Conservation (phyloP, 306 rosid genomes). For the Fagus crenata region DNA sequence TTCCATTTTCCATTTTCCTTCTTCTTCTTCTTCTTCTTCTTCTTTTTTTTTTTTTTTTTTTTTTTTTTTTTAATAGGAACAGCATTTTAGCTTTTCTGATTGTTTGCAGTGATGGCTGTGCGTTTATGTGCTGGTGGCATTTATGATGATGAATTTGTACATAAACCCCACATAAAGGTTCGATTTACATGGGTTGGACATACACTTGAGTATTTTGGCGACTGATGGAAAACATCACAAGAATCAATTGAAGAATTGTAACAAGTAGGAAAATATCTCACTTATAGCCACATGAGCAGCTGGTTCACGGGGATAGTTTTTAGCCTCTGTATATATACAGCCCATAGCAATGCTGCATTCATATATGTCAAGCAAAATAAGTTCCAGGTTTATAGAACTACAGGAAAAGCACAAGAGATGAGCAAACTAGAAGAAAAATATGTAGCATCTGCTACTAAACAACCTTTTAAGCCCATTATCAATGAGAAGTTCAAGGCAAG, state of each 20-base stretch:
- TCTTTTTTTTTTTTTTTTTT: conserved; percentile 13
- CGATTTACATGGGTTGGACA: conserved; percentile 19
- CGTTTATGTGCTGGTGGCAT: conserved; percentile 21
- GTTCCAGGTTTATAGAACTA: conserved; percentile 12
- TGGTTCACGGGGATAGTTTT: conserved; percentile 98
- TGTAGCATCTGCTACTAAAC: conserved; percentile 27
- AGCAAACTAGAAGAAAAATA: conserved; percentile 21
- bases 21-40: not conserved
- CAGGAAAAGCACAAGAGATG: conserved; percentile 24
- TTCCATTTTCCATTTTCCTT: not conserved
- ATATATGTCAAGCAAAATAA: conserved; percentile 30
- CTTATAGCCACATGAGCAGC: conserved; percentile 99
- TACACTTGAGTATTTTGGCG: conserved; percentile 22
- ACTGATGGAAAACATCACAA: conserved; percentile 22
- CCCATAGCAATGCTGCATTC: conserved; percentile 90
- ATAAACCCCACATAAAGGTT: conserved; percentile 19
- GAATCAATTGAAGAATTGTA: conserved; percentile 24
- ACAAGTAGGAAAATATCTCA: conserved; percentile 49
- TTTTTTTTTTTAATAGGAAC: not conserved
- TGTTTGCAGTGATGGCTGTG: conserved; percentile 6
- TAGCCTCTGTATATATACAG: conserved; percentile 86
- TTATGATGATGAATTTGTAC: conserved; percentile 6
- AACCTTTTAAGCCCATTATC: conserved; percentile 87
- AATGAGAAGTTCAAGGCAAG: conserved; percentile 93
- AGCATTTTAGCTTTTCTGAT: conserved; percentile 18